Evolutionary conservation across 78 protist species (phyloP).

Genomic region (Polysphondylium violaceum): DNA sequence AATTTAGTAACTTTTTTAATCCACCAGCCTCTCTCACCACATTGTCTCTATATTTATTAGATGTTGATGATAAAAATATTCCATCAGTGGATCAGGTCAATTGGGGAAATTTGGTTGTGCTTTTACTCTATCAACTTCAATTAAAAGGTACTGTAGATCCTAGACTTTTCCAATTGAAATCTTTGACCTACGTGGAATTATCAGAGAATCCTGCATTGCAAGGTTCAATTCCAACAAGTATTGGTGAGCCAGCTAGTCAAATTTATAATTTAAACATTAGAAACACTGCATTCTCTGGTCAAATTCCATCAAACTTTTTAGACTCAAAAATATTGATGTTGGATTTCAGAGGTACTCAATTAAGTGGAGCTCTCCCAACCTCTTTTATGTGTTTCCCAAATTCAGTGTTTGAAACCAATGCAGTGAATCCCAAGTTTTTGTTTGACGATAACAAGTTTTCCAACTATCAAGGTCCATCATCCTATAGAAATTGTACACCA

Average conservation of each 20-base stretch:
- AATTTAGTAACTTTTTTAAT: not conserved
- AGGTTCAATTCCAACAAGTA: not conserved
- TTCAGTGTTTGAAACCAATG: not conserved
- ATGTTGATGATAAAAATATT: not conserved
- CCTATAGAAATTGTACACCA: not conserved
- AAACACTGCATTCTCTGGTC: not conserved
- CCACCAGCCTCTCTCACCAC: slow-evolving; percentile 19
- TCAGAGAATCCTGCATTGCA: not conserved
- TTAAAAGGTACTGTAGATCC: not conserved
- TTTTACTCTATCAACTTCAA: not conserved
- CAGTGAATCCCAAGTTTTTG: not conserved
- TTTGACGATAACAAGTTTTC: not conserved
- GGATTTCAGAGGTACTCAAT: not conserved
- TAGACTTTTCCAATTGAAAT: not conserved
- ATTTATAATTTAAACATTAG: not conserved
- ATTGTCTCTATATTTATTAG: not conserved
- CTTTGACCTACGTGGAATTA: not conserved
- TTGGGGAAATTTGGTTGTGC: not conserved
- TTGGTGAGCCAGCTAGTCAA: not conserved
- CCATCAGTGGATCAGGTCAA: not conserved
- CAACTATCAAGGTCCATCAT: not conserved
- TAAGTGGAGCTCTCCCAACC: not conserved
- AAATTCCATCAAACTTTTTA: slow-evolving; percentile 6
- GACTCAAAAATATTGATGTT: not conserved
- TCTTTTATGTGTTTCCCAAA: slow-evolving; percentile 11